Percentiles rank a stretch among this genome's conserved stretches.
Evolutionary conservation across 2,329 filamentous ascomycete genomes (phyloP).

Genomic region (Colletotrichum filicis): DNA sequence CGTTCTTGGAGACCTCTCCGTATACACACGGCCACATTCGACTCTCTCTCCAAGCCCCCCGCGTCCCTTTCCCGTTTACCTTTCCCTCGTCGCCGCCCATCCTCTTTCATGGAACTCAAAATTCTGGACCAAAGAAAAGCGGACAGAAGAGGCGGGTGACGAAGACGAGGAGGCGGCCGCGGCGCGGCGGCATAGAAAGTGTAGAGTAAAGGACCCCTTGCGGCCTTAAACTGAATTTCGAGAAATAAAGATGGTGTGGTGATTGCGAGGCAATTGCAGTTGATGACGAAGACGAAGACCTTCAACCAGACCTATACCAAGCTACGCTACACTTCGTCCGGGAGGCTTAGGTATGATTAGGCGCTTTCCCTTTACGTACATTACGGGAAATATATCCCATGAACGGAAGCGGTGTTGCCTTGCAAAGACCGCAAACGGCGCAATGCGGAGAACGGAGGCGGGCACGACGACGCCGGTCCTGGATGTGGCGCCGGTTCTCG

Average conservation of each 20-base stretch:
- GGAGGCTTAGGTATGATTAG: not conserved
- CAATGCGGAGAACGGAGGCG: not conserved
- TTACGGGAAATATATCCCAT: not conserved
- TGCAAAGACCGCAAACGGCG: not conserved
- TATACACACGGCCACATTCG: not conserved
- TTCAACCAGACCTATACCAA: not conserved
- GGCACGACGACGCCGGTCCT: not conserved
- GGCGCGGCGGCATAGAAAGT: not conserved
- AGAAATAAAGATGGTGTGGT: not conserved
- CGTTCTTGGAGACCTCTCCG: no score
- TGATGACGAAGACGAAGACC: not conserved
- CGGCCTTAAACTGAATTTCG: not conserved
- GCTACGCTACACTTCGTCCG: not conserved
- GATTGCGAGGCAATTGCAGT: not conserved
- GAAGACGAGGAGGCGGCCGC: not conserved
- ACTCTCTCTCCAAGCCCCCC: not conserved
- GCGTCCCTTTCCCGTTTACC: not conserved
- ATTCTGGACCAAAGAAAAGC: not conserved
- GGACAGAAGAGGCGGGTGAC: not conserved
- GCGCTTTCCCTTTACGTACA: not conserved
- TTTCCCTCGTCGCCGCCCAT: not conserved
- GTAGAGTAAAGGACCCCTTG: not conserved
- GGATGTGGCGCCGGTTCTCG: constrained; percentile 10
- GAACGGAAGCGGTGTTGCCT: not conserved
- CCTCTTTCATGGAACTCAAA: not conserved